phyloP scores from a whole-genome alignment of 1,284 basidiomycete species.

The Ustanciosporium gigantosporum region DNA sequence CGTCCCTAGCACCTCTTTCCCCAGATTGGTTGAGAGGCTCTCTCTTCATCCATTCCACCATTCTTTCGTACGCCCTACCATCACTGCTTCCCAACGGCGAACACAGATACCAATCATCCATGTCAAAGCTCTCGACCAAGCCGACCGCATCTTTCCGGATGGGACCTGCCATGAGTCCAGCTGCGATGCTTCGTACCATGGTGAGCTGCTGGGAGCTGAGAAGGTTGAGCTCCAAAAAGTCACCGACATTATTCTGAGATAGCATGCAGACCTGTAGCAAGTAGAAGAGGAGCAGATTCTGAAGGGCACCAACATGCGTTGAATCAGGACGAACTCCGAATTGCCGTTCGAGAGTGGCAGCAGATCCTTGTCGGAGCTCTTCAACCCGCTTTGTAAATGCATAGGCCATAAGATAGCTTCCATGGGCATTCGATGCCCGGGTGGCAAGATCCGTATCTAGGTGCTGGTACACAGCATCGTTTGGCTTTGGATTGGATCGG shows the following conservation, averaged over 20 bases:
- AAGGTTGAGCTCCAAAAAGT: conserved; percentile 22
- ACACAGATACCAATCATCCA: conserved; percentile 53
- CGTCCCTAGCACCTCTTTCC: conserved; percentile 34
- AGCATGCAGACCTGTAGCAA: conserved; percentile 43
- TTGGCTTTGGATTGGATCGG: conserved; percentile 5
- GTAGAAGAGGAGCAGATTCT: conserved; percentile 29
- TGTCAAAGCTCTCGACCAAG: conserved; percentile 45
- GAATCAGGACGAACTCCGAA: conserved; percentile 8
- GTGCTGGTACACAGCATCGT: conserved; percentile 19
- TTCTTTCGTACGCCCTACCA: conserved; percentile 44
- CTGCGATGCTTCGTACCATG: conserved; percentile 8
- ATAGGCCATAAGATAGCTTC: conserved; percentile 28
- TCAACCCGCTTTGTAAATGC: conserved; percentile 23
- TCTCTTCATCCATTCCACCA: conserved; percentile 53
- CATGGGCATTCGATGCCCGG: conserved; percentile 39
- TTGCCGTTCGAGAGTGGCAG: conserved; percentile 1
- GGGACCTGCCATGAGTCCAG: conserved; percentile 14
- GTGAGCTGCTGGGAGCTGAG: conserved; percentile 12
- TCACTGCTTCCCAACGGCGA: conserved; percentile 43
- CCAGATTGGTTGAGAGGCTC: conserved; percentile 48
- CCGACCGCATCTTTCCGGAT: conserved; percentile 34
- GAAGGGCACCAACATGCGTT: conserved; percentile 11
- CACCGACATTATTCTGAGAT: conserved; percentile 5
- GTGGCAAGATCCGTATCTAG: conserved; percentile 38
- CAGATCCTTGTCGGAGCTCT: conserved; percentile 1